Evolutionary conservation across 768 basidiomycete species (phyloP), one percentile per base, ranked within the genome.

Genomic region (Lactarius akahatsu): DNA sequence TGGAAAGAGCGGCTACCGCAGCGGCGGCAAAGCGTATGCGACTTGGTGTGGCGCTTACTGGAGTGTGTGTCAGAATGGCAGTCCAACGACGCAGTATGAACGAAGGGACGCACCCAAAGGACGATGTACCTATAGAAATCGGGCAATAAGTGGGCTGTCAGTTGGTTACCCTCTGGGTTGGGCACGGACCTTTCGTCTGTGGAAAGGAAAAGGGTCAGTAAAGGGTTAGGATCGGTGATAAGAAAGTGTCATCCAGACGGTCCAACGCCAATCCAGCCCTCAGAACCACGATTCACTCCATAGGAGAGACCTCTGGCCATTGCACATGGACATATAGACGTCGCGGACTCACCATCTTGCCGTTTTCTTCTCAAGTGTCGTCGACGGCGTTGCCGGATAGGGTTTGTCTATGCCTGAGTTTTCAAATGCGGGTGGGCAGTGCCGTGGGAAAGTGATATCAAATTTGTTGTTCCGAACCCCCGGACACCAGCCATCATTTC

Each of bases 31-130:
- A 98, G 89, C 64, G 94, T 95, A 85, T 96, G 94, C 71, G 92
- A 88, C 83, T 96, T 97, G 72, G 92, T 91, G 87, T 96, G 95
- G 78, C 94, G 85, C 85, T 96, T 96, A 92, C 94, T 94, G 78
- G 70, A 36, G 57, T 63, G 60, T 60, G 26, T 11, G 64, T 63
- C 40, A 41, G 55, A 67, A 26, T 54, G 58, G 54, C 9, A 15
- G 50, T 20, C 23, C 45, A 0, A 56, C 47, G 50, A n/a, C 15
- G 6, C 20, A 52, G 38, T 50, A 26, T 57, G 40, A 23, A 32
- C 54, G 58, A 61, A 20, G 36, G 16, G 57, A 89, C 91, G 77
- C 76, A 94, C 91, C 91, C 92, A 78, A 96, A 96, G 77, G 94
- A 95, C 78, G 94, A 94, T 76, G 94, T 96, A 88, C 94, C 94